Evolutionary conservation across 352 stramenopile species (phyloP).

Genomic region (Phytophthora sp.): DNA sequence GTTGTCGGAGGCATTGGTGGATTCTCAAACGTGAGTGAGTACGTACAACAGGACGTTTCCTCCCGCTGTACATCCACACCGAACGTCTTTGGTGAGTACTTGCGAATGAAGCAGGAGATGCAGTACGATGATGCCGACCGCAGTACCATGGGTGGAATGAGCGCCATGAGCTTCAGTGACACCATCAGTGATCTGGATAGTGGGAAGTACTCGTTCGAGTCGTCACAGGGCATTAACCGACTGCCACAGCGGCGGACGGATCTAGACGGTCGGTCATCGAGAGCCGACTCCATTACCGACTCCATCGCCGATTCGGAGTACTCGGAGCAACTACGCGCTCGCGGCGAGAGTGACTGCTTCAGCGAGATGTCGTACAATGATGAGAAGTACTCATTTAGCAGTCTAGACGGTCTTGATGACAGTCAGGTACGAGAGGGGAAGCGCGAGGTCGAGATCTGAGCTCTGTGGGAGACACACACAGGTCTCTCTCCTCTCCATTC

Average conservation of each 20-base stretch:
- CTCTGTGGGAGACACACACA: background rate
- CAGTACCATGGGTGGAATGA: constrained; percentile 35
- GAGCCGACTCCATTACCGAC: constrained; percentile 59
- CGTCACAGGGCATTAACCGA: constrained; percentile 40
- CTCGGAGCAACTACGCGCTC: constrained; percentile 52
- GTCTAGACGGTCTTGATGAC: constrained; percentile 45
- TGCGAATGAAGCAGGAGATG: constrained; percentile 84
- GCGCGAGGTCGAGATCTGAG: constrained; percentile 77
- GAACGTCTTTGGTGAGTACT: constrained; percentile 77
- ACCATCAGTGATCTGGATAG: constrained; percentile 67
- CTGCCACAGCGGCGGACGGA: constrained; percentile 22
- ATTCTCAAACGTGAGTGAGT: constrained; percentile 59
- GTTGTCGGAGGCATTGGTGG: constrained; percentile 40
- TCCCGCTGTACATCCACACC: constrained; percentile 55
- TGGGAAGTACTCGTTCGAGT: constrained; percentile 66
- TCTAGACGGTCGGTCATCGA: constrained; percentile 38
- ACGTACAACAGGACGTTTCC: constrained; percentile 58
- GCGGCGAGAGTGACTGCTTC: constrained; percentile 70
- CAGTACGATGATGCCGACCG: constrained; percentile 54
- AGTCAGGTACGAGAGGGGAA: constrained; percentile 47
- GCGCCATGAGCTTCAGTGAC: constrained; percentile 51
- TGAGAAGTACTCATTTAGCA: constrained; percentile 80
- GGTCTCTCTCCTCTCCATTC: constrained; percentile 7
- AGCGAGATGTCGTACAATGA: constrained; percentile 87
- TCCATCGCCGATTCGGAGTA: constrained; percentile 77